These are phyloP conservation scores for Diutina sp. DNA, from an alignment of 1,139 yeast species.

Conservation along the genomic window DNA sequence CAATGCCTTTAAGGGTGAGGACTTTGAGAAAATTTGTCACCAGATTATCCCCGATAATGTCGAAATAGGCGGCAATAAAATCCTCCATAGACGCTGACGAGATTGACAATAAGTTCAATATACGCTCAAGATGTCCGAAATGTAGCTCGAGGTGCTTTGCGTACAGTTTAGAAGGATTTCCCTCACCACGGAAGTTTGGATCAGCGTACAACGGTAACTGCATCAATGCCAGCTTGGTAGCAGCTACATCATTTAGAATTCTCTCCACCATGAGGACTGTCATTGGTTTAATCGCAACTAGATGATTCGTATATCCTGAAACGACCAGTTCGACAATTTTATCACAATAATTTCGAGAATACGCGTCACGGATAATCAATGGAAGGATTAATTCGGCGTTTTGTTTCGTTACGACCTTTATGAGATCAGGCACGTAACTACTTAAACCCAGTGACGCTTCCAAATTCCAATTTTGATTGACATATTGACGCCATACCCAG, in stretches of 20 bases:
- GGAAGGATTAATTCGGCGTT: slow-evolving; percentile 30
- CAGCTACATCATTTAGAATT: slow-evolving; percentile 56
- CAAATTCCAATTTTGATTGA: slow-evolving; percentile 66
- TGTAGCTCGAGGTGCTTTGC: slow-evolving; percentile 36
- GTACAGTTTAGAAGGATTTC: slow-evolving; percentile 23
- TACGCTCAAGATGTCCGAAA: slow-evolving; percentile 41
- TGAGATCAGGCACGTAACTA: slow-evolving; percentile 50
- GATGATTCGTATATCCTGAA: slow-evolving; percentile 41
- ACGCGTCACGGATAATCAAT: slow-evolving; percentile 56
- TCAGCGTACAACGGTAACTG: slow-evolving; percentile 36
- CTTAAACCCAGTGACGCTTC: slow-evolving; percentile 60
- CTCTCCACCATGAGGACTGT: slow-evolving; percentile 70
- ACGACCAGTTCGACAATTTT: slow-evolving; percentile 58
- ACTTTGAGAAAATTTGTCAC: slow-evolving; percentile 51
- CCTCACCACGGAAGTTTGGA: slow-evolving; percentile 13
- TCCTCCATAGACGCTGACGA: slow-evolving; percentile 51
- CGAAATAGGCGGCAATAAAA: slow-evolving; percentile 54
- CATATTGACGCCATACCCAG: slow-evolving; percentile 76
- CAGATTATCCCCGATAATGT: slow-evolving; percentile 54
- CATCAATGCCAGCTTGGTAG: slow-evolving; percentile 43
- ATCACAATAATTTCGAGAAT: slow-evolving; percentile 63
- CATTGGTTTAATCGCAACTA: slow-evolving; percentile 52
- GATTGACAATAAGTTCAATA: slow-evolving; percentile 55
- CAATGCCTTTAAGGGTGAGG: slow-evolving; percentile 48
- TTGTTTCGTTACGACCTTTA: slow-evolving; percentile 33